A percentile compares a stretch with the other conserved stretches of the same genome.
phyloP scores from a whole-genome alignment of 345 rosid genomes.

The Clausena lansium region DNA sequence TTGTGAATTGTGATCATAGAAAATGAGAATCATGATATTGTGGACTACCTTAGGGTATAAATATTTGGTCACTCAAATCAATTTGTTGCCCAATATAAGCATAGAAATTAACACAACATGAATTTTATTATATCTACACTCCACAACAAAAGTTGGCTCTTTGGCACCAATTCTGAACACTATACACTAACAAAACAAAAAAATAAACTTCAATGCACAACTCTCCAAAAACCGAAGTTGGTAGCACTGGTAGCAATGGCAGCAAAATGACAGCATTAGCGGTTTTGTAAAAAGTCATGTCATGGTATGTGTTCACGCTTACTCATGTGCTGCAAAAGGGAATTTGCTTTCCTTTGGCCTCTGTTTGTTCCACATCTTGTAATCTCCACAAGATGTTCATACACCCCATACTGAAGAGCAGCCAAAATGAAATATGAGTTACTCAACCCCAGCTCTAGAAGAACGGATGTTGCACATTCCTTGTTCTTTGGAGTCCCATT shows the following conservation, averaged over 20 bases:
- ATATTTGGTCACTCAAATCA: neutral
- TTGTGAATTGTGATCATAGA: no score
- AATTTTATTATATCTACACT: neutral
- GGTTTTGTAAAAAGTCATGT: constrained; percentile 9
- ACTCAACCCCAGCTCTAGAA: constrained; percentile 47
- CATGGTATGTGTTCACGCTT: constrained; percentile 57
- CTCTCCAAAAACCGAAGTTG: neutral
- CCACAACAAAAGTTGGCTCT: neutral
- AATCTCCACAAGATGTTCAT: constrained; percentile 45
- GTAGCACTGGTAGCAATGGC: no score
- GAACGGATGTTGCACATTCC: constrained; percentile 58
- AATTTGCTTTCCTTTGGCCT: constrained; percentile 63
- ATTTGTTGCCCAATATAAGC: neutral
- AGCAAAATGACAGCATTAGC: neutral
- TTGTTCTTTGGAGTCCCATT: constrained; percentile 62
- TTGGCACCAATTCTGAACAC: neutral
- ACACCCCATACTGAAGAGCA: constrained; percentile 59
- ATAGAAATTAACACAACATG: neutral
- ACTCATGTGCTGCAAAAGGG: constrained; percentile 55
- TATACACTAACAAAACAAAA: neutral
- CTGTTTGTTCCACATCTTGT: constrained; percentile 49
- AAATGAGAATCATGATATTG: no score
- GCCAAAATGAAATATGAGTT: constrained; percentile 40
- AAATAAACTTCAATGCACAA: neutral
- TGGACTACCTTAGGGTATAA: neutral